These are phyloP conservation scores for Cercospora beticola DNA, from an alignment of 2,329 filamentous ascomycete species.

Conservation along the genomic window DNA sequence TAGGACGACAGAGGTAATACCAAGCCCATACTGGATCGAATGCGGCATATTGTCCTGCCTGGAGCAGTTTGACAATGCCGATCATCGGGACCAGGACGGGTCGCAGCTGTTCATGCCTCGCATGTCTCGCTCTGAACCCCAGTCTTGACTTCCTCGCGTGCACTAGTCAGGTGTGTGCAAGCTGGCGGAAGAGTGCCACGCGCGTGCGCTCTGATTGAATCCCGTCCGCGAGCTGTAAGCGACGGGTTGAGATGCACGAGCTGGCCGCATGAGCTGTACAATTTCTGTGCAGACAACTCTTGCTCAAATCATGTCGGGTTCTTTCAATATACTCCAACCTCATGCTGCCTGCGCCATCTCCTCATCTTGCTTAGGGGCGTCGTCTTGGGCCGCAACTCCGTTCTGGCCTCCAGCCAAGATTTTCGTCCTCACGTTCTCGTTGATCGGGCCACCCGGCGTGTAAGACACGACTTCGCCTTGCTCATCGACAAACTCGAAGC, in stretches of 20 bases:
- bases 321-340: neutral
- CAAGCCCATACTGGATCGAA: neutral
- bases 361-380: conserved; percentile 9
- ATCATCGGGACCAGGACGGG: neutral
- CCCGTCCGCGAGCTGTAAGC: too few relatives aligned
- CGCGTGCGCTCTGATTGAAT: too few relatives aligned
- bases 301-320: neutral
- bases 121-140: neutral
- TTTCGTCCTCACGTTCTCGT: conserved; percentile 35
- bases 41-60: neutral
- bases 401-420: conserved; percentile 36
- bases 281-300: neutral
- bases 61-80: neutral
- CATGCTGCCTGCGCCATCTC: conserved; percentile 19
- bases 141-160: neutral
- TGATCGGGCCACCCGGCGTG: conserved; percentile 35
- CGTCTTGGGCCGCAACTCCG: conserved; percentile 10
- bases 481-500: conserved; percentile 97
- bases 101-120: neutral
- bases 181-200: neutral
- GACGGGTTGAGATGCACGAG: neutral
- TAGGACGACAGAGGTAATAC: neutral
- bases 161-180: neutral
- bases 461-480: conserved; percentile 71
- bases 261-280: neutral